A percentile compares a stretch with the other conserved stretches of the same genome.
These are phyloP conservation scores for Cymbidium sinense DNA, from an alignment of 106 monocot genomes.

Conservation along the genomic window DNA sequence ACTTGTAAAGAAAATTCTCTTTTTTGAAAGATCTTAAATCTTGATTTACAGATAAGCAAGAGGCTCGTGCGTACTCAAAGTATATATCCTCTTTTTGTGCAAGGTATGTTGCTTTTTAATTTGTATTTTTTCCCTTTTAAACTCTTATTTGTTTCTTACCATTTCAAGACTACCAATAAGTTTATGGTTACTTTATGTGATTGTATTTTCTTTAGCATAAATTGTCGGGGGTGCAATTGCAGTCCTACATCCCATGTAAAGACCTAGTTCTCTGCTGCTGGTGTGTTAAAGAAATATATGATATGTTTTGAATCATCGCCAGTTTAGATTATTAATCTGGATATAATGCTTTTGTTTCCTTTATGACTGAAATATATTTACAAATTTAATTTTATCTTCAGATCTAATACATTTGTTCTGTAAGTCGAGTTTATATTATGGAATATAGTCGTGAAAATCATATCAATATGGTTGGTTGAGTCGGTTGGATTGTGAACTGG, in stretches of 20 bases:
- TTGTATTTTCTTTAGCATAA: background rate
- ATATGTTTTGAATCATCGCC: too few relatives aligned
- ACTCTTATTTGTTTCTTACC: background rate
- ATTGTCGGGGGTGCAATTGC: background rate
- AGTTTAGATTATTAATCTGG: too few relatives aligned
- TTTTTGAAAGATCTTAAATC: background rate
- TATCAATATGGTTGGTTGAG: too few relatives aligned
- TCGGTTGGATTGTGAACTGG: too few relatives aligned
- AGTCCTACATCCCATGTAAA: background rate
- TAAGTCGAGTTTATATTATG: too few relatives aligned
- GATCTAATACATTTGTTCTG: too few relatives aligned
- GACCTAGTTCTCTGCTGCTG: too few relatives aligned
- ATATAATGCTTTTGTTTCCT: too few relatives aligned
- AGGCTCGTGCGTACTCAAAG: conserved; percentile 79
- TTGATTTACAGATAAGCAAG: conserved; percentile 65
- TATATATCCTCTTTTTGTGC: conserved; percentile 81
- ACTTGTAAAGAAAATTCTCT: background rate
- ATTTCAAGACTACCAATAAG: background rate
- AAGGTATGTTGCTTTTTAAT: conserved; percentile 38
- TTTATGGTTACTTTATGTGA: background rate
- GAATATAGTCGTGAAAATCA: too few relatives aligned
- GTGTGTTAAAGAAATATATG: too few relatives aligned
- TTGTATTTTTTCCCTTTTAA: background rate
- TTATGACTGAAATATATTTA: too few relatives aligned
- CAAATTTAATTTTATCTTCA: too few relatives aligned